These are phyloP conservation scores for Artomyces pyxidatus DNA, from an alignment of 768 basidiomycete species.

Conservation along the genomic window DNA sequence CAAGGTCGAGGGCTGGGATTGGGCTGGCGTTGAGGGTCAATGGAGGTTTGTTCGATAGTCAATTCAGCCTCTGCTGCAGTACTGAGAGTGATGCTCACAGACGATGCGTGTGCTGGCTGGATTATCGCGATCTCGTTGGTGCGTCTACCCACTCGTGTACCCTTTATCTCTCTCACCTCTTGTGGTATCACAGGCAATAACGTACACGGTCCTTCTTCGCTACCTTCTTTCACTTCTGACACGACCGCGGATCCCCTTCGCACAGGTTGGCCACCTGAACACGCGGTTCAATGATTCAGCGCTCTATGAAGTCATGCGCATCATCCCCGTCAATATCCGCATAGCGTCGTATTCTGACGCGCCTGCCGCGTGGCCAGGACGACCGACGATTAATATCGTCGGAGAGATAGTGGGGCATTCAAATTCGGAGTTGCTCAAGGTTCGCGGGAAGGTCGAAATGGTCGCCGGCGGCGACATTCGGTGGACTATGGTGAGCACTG, in stretches of 20 bases:
- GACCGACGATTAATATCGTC: slow-evolving; percentile 43
- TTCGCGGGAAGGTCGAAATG: slow-evolving; percentile 40
- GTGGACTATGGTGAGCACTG: slow-evolving; percentile 39
- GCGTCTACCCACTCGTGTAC: slow-evolving; percentile 16
- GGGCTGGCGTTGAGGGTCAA: slow-evolving; percentile 46
- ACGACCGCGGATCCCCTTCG: background rate
- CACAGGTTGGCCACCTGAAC: slow-evolving; percentile 11
- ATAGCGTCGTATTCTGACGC: slow-evolving; percentile 20
- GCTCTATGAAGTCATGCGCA: slow-evolving; percentile 39
- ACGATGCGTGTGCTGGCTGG: slow-evolving; percentile 51
- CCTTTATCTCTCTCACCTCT: background rate
- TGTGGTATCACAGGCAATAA: slow-evolving; percentile 27
- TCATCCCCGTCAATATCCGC: slow-evolving; percentile 45
- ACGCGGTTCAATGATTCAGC: slow-evolving; percentile 24
- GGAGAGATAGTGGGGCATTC: slow-evolving; percentile 38
- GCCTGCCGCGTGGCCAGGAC: slow-evolving; percentile 21
- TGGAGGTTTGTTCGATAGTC: slow-evolving; percentile 36
- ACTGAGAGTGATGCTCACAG: slow-evolving; percentile 20
- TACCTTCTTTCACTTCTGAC: background rate
- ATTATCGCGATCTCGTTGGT: slow-evolving; percentile 48
- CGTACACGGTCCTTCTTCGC: slow-evolving; percentile 18
- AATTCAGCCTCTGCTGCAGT: background rate
- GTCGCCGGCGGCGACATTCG: slow-evolving; percentile 41
- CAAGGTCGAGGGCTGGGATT: slow-evolving; percentile 42
- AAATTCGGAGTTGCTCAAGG: slow-evolving; percentile 28